A percentile compares a stretch with the other conserved stretches of the same genome.
Conservation (phyloP, 768 basidiomycete genomes). For the Mycena amicta region DNA sequence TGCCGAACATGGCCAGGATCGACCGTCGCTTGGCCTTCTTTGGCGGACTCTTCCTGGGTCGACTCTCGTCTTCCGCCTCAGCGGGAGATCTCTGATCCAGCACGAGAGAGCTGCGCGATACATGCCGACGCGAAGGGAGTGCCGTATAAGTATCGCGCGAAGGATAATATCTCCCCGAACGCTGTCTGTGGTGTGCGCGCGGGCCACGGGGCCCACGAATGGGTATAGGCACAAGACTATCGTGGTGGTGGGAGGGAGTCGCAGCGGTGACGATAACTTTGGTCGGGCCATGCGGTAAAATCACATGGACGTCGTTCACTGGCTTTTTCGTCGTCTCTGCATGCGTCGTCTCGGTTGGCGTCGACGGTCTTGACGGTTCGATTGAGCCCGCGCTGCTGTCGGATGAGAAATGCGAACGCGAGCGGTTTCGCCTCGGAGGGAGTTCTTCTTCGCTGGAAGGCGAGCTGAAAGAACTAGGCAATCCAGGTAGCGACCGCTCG, state of each 20-base stretch:
- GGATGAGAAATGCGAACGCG: conserved; percentile 32
- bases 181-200: conserved; percentile 37
- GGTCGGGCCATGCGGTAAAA: conserved; percentile 48
- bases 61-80: conserved; percentile 9
- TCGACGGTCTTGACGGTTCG: conserved; percentile 18
- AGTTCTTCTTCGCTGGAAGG: conserved; percentile 36
- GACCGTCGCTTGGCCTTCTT: conserved; percentile 16
- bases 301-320: conserved; percentile 39
- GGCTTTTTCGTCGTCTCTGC: conserved; percentile 11
- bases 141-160: conserved; percentile 30
- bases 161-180: conserved; percentile 28
- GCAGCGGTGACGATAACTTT: conserved; percentile 57
- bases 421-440: conserved; percentile 7
- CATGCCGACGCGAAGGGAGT: conserved; percentile 28
- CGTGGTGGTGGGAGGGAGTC: conserved; percentile 44
- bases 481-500: conserved; percentile 42
- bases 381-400: conserved; percentile 27
- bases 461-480: conserved; percentile 43
- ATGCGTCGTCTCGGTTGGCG: conserved; percentile 21
- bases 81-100: conserved; percentile 22
- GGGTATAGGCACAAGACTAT: conserved; percentile 24
- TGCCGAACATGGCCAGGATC: conserved; percentile 31
- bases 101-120: conserved; percentile 10
- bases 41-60: background rate
- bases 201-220: conserved; percentile 48